Evolutionary conservation across 1,284 basidiomycete species (phyloP), one percentile per base, ranked within the genome.

Genomic region (Cutaneotrichosporon mucoides): DNA sequence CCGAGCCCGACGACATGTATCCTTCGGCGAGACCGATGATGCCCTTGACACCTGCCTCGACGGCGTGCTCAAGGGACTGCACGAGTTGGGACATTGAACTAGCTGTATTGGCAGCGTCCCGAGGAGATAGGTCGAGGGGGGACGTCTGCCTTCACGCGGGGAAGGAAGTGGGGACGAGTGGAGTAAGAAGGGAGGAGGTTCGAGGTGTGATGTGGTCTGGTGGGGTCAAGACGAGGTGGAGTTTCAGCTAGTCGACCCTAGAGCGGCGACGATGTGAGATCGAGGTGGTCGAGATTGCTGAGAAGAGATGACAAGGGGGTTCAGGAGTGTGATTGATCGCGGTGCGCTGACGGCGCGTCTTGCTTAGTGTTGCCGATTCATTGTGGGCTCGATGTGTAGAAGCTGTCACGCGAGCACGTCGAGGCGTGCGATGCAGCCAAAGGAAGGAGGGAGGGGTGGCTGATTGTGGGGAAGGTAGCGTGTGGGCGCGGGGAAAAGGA

Each of bases 11-110:
- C 11, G 53, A 55, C 45, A 47, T 47, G 53, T 55, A 55, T 12
- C 47, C 41, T n/a, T 50, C 55, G 5, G 55, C 55, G 15, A 55
- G 41, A 33, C 62, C 68, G 47, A 73, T 63, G n/a, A 76, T 53
- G 15, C 70, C 71, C 64, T 72, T 73, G 42, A 75, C 68, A 34
- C 71, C 70, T 6, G 71, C 70, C 51, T 67, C 73, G 43, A 76
- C 69, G 52, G 71, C 66, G 51, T 60, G 59, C 35, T 71, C 72
- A 8, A 76, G 60, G 50, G 65, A 65, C 42, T 69, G 61, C 6
- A 73, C 66, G 9, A 76, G 49, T 5, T 69, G 64, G 9, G 73
- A 61, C 73, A 76, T 76, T 34, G 56, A 12, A 51, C 24, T 24
- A 24, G 24, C 24, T 24, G 24, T 24, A 24, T 24, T 24, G 24